Evolutionary conservation across 2,329 filamentous ascomycete species (phyloP).

Genomic region (Colletotrichum sp.): DNA sequence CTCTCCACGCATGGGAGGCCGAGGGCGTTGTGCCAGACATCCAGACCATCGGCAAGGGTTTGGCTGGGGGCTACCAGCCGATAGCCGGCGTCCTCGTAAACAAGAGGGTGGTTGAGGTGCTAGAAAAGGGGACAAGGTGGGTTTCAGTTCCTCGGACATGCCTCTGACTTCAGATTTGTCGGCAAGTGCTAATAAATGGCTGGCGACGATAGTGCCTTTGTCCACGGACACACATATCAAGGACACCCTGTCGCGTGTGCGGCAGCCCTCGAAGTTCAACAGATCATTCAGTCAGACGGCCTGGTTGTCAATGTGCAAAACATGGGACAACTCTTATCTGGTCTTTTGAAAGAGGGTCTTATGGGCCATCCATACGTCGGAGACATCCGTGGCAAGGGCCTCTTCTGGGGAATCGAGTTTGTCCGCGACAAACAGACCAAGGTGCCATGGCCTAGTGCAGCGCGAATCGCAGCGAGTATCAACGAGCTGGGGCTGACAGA

Average conservation of each 20-base stretch:
- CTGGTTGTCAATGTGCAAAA: constrained; percentile 35
- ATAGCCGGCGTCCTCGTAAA: constrained; percentile 59
- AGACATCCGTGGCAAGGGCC: constrained; percentile 43
- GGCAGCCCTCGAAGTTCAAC: constrained; percentile 42
- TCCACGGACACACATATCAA: constrained; percentile 63
- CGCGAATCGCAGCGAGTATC: constrained; percentile 36
- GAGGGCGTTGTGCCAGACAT: constrained; percentile 54
- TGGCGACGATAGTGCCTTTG: constrained; percentile 44
- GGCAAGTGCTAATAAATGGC: neutral
- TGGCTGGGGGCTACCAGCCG: constrained; percentile 60
- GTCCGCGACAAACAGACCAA: constrained; percentile 41
- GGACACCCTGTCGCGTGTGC: constrained; percentile 44
- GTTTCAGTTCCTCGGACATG: neutral
- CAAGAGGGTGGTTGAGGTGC: constrained; percentile 50
- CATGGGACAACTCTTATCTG: constrained; percentile 35
- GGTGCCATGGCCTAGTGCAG: constrained; percentile 36
- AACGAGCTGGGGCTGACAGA: constrained; percentile 26
- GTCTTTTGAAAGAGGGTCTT: constrained; percentile 30
- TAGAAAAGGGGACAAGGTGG: constrained; percentile 49
- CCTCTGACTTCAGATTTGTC: constrained; percentile 21
- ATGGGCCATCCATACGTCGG: constrained; percentile 38
- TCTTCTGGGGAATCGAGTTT: constrained; percentile 55
- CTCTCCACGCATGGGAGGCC: constrained; percentile 9
- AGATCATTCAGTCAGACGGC: constrained; percentile 35
- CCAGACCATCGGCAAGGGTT: constrained; percentile 63